These are phyloP conservation scores for Stylosanthes scabra DNA, from an alignment of 331 rosid genomes.

Conservation along the genomic window DNA sequence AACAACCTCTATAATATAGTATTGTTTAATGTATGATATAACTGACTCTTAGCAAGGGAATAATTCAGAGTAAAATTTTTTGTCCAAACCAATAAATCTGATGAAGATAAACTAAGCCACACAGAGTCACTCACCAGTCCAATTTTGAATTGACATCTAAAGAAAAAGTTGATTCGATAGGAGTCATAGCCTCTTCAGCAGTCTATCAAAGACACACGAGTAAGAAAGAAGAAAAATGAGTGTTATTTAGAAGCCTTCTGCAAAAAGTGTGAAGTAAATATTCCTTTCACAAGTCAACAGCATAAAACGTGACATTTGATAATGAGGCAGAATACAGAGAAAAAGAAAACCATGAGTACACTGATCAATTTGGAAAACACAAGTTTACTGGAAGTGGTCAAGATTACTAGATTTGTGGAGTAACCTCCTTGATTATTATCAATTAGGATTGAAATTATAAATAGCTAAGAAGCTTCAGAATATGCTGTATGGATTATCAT, in stretches of 20 bases:
- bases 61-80: conserved; percentile 14
- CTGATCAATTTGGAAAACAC: conserved; percentile 13
- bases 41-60: background rate
- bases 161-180: conserved; percentile 95
- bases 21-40: background rate
- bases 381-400: conserved; percentile 24
- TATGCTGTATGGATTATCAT: conserved; percentile 7
- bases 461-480: conserved; percentile 24
- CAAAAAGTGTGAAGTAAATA: conserved; percentile 11
- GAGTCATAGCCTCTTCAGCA: conserved; percentile 98
- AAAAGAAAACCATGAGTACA: background rate
- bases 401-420: conserved; percentile 27
- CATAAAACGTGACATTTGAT: conserved; percentile 8
- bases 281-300: conserved; percentile 5
- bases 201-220: conserved; percentile 56
- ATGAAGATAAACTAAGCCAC: conserved; percentile 29
- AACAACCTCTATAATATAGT: background rate
- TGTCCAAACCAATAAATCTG: conserved; percentile 16
- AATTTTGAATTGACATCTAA: conserved; percentile 90
- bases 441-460: conserved; percentile 23
- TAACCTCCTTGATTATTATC: conserved; percentile 17
- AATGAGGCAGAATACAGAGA: background rate
- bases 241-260: conserved; percentile 2
- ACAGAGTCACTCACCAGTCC: conserved; percentile 75
- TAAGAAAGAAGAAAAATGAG: conserved; percentile 7